A percentile compares a stretch with the other conserved stretches of the same genome.
Conservation (phyloP, 2,329 filamentous ascomycete species). For the Sporothrix brasiliensis region DNA sequence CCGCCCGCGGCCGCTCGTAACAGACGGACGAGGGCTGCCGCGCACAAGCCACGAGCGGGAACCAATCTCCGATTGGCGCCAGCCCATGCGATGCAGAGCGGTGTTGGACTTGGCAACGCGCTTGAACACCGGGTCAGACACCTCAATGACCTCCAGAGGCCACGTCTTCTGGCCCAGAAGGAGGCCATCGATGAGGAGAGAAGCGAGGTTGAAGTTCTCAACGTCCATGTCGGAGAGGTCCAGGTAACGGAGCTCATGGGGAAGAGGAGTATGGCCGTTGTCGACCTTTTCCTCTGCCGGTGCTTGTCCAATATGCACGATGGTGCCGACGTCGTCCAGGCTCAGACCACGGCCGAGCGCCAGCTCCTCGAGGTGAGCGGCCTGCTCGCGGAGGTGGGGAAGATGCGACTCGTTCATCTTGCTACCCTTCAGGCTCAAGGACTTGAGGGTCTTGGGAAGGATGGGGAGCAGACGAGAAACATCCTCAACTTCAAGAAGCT, state of each 20-base stretch:
- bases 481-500: conserved; percentile 68
- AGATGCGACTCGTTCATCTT: conserved; percentile 68
- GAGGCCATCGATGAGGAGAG: conserved; percentile 54
- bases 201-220: conserved; percentile 60
- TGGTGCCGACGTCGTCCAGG: conserved; percentile 65
- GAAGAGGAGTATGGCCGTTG: conserved; percentile 47
- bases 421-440: conserved; percentile 75
- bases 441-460: conserved; percentile 68
- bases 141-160: conserved; percentile 76
- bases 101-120: conserved; percentile 65
- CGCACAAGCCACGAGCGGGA: conserved; percentile 69
- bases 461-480: conserved; percentile 65
- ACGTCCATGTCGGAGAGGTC: conserved; percentile 73
- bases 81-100: conserved; percentile 65
- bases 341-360: conserved; percentile 70
- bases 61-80: conserved; percentile 71
- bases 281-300: conserved; percentile 36
- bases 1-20: background rate
- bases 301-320: conserved; percentile 58
- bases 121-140: conserved; percentile 68
- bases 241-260: conserved; percentile 70
- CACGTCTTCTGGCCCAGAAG: conserved; percentile 63
- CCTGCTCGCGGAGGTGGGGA: conserved; percentile 63
- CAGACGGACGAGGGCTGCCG: conserved; percentile 43
- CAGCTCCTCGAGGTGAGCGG: conserved; percentile 75